Evolutionary conservation across 257 asterid species (phyloP), one percentile per base, ranked within the genome.

Genomic region (Lithospermum erythrorhizon): DNA sequence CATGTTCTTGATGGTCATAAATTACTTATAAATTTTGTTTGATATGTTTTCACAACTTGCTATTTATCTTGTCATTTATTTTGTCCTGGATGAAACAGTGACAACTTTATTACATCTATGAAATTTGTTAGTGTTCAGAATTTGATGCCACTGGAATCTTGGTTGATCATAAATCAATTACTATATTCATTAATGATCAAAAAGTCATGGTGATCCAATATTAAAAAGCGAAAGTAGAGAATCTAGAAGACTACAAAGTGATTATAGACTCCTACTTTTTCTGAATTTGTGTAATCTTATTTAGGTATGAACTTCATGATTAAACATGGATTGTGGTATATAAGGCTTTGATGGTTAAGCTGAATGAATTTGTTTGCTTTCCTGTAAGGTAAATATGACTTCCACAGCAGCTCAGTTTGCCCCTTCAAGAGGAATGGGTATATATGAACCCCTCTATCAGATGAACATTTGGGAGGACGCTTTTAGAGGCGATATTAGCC

Each of bases 401-500:
- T 78, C 89, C 57, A 80, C 94, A 22, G 72, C 85, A 16, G 68
- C 88, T 48, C 89, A 87, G 59, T 90, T 85, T 59, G 90, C 91
- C 20, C 79, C 90, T 9, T 67, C 94, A 15, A 75, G 87, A 63
- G 75, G 90, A 72, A 80, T 90, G 76, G 81, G 87, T 0, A 60
- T 85, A 24, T 80, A 76, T 63, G 95, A 87, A 60, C 80, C 97
- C 1, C 69, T 85, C 66, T 84, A 79, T 75, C 94, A 82, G 32
- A 78, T 90, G 20, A 73, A 84, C 78, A 74, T 85, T 89, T 90
- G 96, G 97, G 96, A 83, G 6, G 97, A 82, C 17, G 18, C 88
- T 9, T 82, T 80, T 30, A 82, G 78, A 30, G 81, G 78, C 35
- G 76, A 72, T 57, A 77, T 83, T 37, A 74, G 76, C 74, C 79